phyloP scores from a whole-genome alignment of 257 asterid genomes.

The Orobanche coerulescens region DNA sequence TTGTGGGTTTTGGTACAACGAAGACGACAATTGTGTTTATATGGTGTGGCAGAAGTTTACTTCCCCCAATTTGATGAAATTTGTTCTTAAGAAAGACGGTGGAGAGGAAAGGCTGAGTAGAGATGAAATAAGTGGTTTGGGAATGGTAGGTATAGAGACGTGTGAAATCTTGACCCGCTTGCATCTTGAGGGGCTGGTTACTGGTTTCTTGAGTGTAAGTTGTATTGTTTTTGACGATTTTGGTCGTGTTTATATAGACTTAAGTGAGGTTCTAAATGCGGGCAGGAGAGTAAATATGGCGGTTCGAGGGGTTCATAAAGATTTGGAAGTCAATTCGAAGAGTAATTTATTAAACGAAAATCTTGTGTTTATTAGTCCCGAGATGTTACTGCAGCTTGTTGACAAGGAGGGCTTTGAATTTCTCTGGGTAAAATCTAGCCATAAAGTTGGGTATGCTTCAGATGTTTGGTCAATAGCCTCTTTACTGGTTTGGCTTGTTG shows the following conservation, averaged over 20 bases:
- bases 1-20: constrained; percentile 68
- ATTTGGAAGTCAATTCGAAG: constrained; percentile 23
- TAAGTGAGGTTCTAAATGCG: constrained; percentile 39
- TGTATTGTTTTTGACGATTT: constrained; percentile 50
- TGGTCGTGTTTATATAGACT: constrained; percentile 47
- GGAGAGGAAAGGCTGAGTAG: constrained; percentile 21
- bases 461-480: constrained; percentile 86
- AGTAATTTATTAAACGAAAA: constrained; percentile 22
- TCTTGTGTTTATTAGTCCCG: constrained; percentile 61
- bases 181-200: constrained; percentile 55
- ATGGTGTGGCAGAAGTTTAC: constrained; percentile 45
- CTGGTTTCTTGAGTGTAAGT: constrained; percentile 45
- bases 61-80: constrained; percentile 26
- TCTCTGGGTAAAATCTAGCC: constrained; percentile 24
- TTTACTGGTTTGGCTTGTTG: constrained; percentile 45
- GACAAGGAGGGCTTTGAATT: constrained; percentile 31
- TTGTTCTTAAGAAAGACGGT: constrained; percentile 23
- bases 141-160: constrained; percentile 46
- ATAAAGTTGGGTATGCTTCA: constrained; percentile 48
- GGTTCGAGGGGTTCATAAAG: constrained; percentile 17
- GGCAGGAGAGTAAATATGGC: constrained; percentile 36
- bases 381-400: constrained; percentile 35
- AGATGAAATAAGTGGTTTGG: constrained; percentile 32
- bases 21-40: constrained; percentile 44
- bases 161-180: constrained; percentile 57